phyloP scores from a whole-genome alignment of 352 stramenopile species.

The Pythium aquatile region DNA sequence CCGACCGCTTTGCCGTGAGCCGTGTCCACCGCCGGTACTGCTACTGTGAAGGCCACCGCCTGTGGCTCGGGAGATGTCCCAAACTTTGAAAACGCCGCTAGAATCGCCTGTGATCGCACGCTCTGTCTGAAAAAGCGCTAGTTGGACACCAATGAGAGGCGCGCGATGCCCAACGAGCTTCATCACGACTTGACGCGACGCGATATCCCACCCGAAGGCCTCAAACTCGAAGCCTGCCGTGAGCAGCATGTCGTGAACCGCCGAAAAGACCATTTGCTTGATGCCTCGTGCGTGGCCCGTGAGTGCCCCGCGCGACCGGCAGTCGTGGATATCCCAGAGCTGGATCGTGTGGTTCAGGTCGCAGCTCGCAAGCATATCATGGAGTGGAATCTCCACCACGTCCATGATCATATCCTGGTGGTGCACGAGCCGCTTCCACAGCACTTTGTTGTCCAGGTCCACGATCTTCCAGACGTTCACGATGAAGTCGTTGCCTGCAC shows the following conservation, averaged over 20 bases:
- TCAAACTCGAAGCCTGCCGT: conserved; percentile 87
- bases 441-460: conserved; percentile 49
- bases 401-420: conserved; percentile 71
- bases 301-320: conserved; percentile 52
- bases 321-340: conserved; percentile 82
- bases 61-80: conserved; percentile 61
- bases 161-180: conserved; percentile 65
- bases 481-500: conserved; percentile 64
- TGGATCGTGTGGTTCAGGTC: conserved; percentile 69
- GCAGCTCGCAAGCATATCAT: conserved; percentile 77
- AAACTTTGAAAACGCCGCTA: conserved; percentile 80
- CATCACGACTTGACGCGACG: conserved; percentile 69
- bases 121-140: conserved; percentile 73
- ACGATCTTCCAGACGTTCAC: conserved; percentile 74
- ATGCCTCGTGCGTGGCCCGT: conserved; percentile 64
- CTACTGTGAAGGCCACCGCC: conserved; percentile 17
- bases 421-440: conserved; percentile 50
- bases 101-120: conserved; percentile 77
- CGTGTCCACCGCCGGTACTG: not conserved
- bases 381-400: conserved; percentile 60
- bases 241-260: conserved; percentile 69
- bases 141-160: conserved; percentile 71
- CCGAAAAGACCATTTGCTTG: conserved; percentile 76
- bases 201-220: conserved; percentile 79
- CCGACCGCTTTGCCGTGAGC: conserved; percentile 11